These are phyloP conservation scores for Puccinia novopanici DNA, from an alignment of 1,284 basidiomycete genomes.

Conservation along the genomic window DNA sequence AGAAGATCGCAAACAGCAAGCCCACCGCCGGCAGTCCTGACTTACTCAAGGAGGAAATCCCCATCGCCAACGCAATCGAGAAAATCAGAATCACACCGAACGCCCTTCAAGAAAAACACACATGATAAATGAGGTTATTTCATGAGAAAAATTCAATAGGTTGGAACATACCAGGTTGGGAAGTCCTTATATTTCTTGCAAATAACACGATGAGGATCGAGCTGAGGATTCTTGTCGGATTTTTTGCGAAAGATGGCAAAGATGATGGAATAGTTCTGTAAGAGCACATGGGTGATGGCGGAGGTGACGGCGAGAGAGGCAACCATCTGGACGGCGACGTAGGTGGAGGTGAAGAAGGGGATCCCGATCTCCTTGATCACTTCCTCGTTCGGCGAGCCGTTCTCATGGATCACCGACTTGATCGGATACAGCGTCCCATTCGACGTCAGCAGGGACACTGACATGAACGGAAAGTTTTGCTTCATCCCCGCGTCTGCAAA, in stretches of 20 bases:
- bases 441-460: constrained; percentile 25
- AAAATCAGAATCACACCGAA: constrained; percentile 19
- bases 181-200: constrained; percentile 45
- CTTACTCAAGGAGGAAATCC: constrained; percentile 2
- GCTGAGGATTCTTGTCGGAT: neutral
- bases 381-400: constrained; percentile 43
- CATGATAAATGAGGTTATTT: too few species aligned
- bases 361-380: constrained; percentile 28
- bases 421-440: constrained; percentile 39
- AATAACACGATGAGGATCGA: constrained; percentile 34
- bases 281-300: constrained; percentile 38
- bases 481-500: constrained; percentile 25
- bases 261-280: constrained; percentile 16
- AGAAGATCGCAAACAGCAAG: constrained; percentile 24
- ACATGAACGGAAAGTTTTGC: constrained; percentile 50
- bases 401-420: constrained; percentile 27
- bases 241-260: neutral
- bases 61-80: constrained; percentile 26
- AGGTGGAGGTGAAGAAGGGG: constrained; percentile 31
- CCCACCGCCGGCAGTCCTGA: constrained; percentile 32
- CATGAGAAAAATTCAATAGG: too few species aligned
- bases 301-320: constrained; percentile 25
- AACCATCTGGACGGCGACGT: constrained; percentile 29
- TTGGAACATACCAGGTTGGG: constrained; percentile 18
- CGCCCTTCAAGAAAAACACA: neutral